A percentile compares a stretch with the other conserved stretches of the same genome.
phyloP scores from a whole-genome alignment of 805 yeast genomes.

The Nakazawaea siamensis region DNA sequence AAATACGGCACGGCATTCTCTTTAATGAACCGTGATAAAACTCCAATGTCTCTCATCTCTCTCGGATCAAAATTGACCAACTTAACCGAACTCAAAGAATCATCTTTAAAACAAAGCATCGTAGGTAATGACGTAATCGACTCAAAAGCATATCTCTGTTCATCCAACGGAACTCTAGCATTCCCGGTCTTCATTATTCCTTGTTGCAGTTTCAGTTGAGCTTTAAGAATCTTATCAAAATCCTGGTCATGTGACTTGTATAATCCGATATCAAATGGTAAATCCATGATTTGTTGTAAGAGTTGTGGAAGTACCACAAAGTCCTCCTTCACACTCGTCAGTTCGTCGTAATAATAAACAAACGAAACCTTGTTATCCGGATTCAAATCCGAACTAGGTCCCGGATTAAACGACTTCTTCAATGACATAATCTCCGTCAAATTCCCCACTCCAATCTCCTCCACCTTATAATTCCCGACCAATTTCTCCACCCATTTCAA shows the following conservation, averaged over 20 bases:
- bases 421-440: constrained; percentile 17
- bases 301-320: constrained; percentile 51
- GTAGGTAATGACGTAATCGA: constrained; percentile 57
- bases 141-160: constrained; percentile 39
- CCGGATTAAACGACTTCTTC: constrained; percentile 6
- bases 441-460: constrained; percentile 18
- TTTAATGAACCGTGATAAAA: constrained; percentile 41
- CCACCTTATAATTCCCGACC: constrained; percentile 34
- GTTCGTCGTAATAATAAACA: constrained; percentile 44
- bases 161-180: constrained; percentile 28
- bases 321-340: constrained; percentile 51
- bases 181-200: constrained; percentile 26
- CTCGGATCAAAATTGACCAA: constrained; percentile 57
- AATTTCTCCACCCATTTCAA: constrained; percentile 40
- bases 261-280: constrained; percentile 46
- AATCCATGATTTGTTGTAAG: constrained; percentile 48
- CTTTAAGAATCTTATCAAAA: constrained; percentile 27
- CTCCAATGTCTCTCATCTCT: constrained; percentile 45
- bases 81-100: constrained; percentile 40
- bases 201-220: constrained; percentile 22
- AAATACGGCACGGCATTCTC: constrained; percentile 42
- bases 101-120: constrained; percentile 50
- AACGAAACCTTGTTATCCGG: constrained; percentile 38
- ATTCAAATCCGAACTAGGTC: constrained; percentile 19
- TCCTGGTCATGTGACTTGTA: constrained; percentile 41